Conservation (phyloP, 208 protist species). For the Kentomonas sorsogonicus region DNA sequence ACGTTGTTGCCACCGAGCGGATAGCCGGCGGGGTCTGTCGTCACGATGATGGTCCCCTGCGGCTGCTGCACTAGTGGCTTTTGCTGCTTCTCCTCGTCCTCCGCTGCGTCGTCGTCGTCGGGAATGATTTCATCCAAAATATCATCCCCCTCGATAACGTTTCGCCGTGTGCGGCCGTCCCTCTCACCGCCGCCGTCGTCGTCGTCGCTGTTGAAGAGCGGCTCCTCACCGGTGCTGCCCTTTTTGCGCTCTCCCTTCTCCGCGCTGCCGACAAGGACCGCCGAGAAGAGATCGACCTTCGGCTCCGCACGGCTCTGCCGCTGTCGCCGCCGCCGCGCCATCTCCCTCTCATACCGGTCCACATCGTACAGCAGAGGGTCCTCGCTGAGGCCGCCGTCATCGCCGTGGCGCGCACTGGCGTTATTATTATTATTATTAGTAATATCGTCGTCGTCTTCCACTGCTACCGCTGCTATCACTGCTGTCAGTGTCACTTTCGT, state of each 20-base stretch:
- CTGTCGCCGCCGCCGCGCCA: no score
- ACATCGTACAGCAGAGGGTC: not conserved
- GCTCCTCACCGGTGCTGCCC: not conserved
- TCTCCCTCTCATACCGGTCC: not conserved
- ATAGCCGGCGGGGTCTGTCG: not conserved
- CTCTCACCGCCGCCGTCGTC: slow-evolving; percentile 12
- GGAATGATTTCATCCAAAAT: no score
- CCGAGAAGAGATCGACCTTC: no score
- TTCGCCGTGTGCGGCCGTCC: slow-evolving; percentile 4
- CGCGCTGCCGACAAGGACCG: no score
- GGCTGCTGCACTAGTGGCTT: not conserved
- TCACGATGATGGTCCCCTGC: not conserved
- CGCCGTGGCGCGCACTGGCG: no score
- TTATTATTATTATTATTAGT: no score
- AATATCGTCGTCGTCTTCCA: no score
- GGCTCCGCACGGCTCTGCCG: no score
- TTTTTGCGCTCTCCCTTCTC: not conserved
- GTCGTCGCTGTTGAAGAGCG: not conserved
- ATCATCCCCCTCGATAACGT: slow-evolving; percentile 16
- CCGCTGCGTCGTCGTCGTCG: not conserved
- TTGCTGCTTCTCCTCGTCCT: not conserved
- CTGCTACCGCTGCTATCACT: no score
- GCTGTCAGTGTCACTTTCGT: no score
- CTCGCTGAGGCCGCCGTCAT: not conserved
- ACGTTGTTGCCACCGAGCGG: not conserved